Evolutionary conservation across 108 stramenopile genomes (phyloP).

Genomic region (Schizochytrium sp.): DNA sequence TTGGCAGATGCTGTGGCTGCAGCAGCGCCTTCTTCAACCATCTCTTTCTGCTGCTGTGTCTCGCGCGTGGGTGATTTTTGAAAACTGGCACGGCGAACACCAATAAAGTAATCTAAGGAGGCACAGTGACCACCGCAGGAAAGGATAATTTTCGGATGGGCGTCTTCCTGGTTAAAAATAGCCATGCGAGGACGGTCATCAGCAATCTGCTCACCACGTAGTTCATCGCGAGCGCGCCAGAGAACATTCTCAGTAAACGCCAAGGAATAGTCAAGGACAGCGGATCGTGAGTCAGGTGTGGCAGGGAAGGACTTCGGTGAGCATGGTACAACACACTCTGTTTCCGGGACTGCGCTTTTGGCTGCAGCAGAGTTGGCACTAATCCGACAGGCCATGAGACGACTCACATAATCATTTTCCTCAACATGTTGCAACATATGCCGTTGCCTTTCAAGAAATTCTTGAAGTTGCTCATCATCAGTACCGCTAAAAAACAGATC

Average conservation of each 20-base stretch:
- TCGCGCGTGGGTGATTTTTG: neutral
- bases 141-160: conserved; percentile 54
- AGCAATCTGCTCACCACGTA: conserved; percentile 25
- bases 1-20: no score
- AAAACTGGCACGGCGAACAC: conserved; percentile 18
- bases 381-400: conserved; percentile 11
- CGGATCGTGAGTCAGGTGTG: conserved; percentile 35
- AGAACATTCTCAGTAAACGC: conserved; percentile 58
- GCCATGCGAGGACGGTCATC: conserved; percentile 60
- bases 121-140: conserved; percentile 48
- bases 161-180: conserved; percentile 49
- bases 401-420: conserved; percentile 9
- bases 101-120: conserved; percentile 41
- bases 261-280: conserved; percentile 1
- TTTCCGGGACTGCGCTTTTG: neutral
- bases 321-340: conserved; percentile 22
- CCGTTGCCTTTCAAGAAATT: neutral
- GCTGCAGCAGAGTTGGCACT: neutral
- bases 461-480: neutral
- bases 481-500: neutral
- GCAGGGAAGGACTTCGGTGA: conserved; percentile 53
- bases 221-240: conserved; percentile 59
- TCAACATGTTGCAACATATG: conserved; percentile 17
- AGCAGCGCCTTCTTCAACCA: no score
- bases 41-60: no score